phyloP scores from a whole-genome alignment of 805 yeast species.

The Debaryomyces prosopidis region DNA sequence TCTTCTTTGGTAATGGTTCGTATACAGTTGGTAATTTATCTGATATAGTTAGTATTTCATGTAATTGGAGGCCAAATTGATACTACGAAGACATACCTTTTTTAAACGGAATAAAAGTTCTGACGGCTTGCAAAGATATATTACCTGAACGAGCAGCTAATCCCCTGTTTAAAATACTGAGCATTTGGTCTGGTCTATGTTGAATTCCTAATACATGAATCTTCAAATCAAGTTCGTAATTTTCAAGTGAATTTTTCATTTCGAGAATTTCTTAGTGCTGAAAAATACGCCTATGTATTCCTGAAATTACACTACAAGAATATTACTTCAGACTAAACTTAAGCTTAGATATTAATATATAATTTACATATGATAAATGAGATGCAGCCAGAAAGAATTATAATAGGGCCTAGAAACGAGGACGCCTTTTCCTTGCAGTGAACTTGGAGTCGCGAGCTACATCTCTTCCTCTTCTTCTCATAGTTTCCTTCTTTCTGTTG shows the following conservation, averaged over 20 bases:
- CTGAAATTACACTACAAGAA: no score
- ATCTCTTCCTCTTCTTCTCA: constrained; percentile 84
- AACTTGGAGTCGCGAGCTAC: constrained; percentile 91
- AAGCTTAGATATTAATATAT: background rate
- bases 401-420: constrained; percentile 29
- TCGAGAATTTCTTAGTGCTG: constrained; percentile 6
- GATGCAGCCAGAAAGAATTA: background rate
- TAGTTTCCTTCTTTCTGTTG: constrained; percentile 86
- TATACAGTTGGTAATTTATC: constrained; percentile 36
- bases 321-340: background rate
- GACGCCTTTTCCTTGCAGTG: constrained; percentile 72
- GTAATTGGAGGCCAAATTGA: background rate
- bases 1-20: constrained; percentile 50
- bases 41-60: constrained; percentile 1
- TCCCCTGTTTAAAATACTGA: constrained; percentile 8
- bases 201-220: background rate
- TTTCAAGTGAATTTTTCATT: constrained; percentile 4
- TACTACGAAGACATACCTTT: constrained; percentile 6
- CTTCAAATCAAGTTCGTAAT: constrained; percentile 2
- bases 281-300: constrained; percentile 6
- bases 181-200: constrained; percentile 5
- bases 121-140: constrained; percentile 11
- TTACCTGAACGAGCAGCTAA: constrained; percentile 5
- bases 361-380: constrained; percentile 1
- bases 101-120: constrained; percentile 18